Conservation (phyloP, 805 yeast genomes). For the Nakazawaea laoshanensis region DNA sequence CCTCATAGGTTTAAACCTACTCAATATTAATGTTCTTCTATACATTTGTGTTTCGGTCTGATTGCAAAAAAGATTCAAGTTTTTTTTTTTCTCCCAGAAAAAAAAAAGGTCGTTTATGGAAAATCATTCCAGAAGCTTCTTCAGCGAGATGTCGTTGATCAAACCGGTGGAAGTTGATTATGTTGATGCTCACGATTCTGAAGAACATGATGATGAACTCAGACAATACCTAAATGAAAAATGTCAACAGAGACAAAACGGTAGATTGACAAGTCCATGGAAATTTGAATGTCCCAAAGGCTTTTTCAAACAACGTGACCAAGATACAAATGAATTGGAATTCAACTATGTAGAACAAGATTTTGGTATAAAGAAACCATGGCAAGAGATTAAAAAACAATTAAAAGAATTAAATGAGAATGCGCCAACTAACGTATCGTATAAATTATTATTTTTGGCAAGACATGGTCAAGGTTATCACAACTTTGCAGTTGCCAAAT, state of each 20-base stretch:
- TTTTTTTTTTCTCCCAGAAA: background rate
- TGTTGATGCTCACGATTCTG: constrained; percentile 24
- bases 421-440: constrained; percentile 28
- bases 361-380: constrained; percentile 33
- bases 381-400: constrained; percentile 28
- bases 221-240: background rate
- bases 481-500: constrained; percentile 43
- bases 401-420: constrained; percentile 26
- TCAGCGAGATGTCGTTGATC: constrained; percentile 15
- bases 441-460: constrained; percentile 44
- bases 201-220: constrained; percentile 3
- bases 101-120: background rate
- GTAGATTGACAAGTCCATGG: constrained; percentile 30
- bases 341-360: constrained; percentile 34
- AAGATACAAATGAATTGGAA: constrained; percentile 27
- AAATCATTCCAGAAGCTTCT: background rate
- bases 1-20: constrained; percentile 15
- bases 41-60: background rate
- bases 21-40: background rate
- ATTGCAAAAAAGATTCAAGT: background rate
- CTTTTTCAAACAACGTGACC: constrained; percentile 38
- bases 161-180: constrained; percentile 24
- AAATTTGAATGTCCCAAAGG: constrained; percentile 39
- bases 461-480: constrained; percentile 71
- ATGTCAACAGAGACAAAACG: constrained; percentile 17